These are phyloP conservation scores for Fraxinus platypoda DNA, from an alignment of 305 asterid species.

Conservation along the genomic window DNA sequence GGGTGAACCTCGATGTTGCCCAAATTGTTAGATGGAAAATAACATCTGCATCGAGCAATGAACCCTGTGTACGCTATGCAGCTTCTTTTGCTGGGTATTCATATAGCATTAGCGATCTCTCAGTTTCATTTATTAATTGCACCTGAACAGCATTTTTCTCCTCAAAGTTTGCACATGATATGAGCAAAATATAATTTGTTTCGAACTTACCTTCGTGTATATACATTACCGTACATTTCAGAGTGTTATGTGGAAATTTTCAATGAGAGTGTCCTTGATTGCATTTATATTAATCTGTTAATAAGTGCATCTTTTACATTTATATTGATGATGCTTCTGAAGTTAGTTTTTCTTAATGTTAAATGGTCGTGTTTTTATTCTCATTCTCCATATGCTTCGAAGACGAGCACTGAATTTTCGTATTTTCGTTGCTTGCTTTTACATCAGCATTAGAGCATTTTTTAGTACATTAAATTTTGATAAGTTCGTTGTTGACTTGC, in stretches of 20 bases:
- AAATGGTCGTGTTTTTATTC: background rate
- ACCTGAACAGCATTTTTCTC: background rate
- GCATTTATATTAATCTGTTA: background rate
- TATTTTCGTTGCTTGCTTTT: background rate
- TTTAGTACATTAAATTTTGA: background rate
- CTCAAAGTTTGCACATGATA: background rate
- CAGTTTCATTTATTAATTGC: slow-evolving; percentile 1
- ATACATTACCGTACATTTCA: background rate
- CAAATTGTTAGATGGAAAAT: slow-evolving; percentile 90
- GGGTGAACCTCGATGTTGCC: slow-evolving; percentile 83
- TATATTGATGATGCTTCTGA: background rate
- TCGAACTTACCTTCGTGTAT: background rate
- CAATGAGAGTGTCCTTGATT: background rate
- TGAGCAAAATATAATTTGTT: background rate
- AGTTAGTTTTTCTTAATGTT: background rate
- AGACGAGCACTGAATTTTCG: background rate
- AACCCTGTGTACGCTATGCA: slow-evolving; percentile 92
- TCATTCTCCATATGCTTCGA: background rate
- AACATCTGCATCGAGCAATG: slow-evolving; percentile 62
- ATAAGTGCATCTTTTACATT: background rate
- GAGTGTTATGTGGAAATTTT: background rate
- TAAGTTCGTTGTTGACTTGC: background rate
- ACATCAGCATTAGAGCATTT: background rate
- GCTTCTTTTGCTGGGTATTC: slow-evolving; percentile 97
- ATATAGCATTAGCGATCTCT: slow-evolving; percentile 25